phyloP scores from a whole-genome alignment of 2,329 filamentous ascomycete genomes.

The Penicillium sp. region DNA sequence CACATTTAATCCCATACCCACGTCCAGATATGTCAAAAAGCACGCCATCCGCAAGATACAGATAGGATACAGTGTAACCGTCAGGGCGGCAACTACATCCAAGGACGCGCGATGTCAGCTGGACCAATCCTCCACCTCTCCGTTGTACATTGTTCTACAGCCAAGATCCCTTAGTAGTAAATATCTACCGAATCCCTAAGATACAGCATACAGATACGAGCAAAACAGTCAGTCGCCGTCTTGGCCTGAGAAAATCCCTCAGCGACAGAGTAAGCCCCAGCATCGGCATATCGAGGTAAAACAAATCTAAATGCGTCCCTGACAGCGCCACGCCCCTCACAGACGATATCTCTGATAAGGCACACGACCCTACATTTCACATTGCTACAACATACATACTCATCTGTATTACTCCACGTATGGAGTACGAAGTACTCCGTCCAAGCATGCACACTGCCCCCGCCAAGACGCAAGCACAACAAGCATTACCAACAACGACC shows the following conservation, averaged over 20 bases:
- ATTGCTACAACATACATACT: not conserved
- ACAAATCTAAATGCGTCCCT: not conserved
- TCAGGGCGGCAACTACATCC: not conserved
- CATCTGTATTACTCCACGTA: not conserved
- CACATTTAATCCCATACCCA: not conserved
- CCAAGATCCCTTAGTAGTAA: conserved; percentile 4
- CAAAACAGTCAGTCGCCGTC: not conserved
- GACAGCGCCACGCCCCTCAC: conserved; percentile 1
- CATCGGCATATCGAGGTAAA: not conserved
- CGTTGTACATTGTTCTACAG: conserved; percentile 2
- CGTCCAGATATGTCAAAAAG: too few species aligned
- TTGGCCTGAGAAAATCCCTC: conserved; percentile 3
- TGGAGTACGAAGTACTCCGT: not conserved
- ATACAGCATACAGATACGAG: not conserved
- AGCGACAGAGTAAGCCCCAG: not conserved
- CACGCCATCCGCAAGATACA: not conserved
- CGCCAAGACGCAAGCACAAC: conserved; percentile 16
- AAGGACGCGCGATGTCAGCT: not conserved
- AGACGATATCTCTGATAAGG: not conserved
- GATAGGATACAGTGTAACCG: conserved; percentile 2
- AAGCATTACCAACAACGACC: conserved; percentile 10
- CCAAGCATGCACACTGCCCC: conserved; percentile 16
- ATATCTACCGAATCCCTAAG: conserved; percentile 1
- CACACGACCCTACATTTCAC: not conserved
- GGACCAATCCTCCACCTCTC: not conserved